phyloP scores from a whole-genome alignment of 257 asterid genomes.

The Scutellaria galericulata region DNA sequence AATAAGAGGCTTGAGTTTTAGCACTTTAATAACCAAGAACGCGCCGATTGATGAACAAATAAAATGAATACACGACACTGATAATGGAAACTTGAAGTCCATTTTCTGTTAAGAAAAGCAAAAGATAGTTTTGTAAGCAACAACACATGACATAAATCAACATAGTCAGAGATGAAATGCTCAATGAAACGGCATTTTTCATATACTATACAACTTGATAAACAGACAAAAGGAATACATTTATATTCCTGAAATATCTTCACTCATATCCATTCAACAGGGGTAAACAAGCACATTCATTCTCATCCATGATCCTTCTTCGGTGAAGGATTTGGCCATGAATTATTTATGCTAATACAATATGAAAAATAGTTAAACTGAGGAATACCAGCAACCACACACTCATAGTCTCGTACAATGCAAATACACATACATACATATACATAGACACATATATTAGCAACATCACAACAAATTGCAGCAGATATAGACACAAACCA shows the following conservation, averaged over 20 bases:
- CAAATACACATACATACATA: not conserved
- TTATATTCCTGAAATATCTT: constrained; percentile 16
- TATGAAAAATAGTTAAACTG: not conserved
- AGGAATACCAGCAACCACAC: not conserved
- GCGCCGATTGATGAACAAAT: constrained; percentile 72
- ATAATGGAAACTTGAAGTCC: constrained; percentile 70
- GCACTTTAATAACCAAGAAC: constrained; percentile 63
- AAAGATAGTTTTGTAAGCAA: constrained; percentile 19
- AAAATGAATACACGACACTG: constrained; percentile 73
- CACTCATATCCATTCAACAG: constrained; percentile 19
- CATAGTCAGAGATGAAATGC: not conserved
- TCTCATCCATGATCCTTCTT: constrained; percentile 14
- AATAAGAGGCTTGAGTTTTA: constrained; percentile 77
- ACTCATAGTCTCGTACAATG: not conserved
- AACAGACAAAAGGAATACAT: constrained; percentile 8
- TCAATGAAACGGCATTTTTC: not conserved
- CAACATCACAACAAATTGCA: not conserved
- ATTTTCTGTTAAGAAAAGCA: constrained; percentile 47
- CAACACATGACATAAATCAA: constrained; percentile 21
- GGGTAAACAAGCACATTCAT: not conserved
- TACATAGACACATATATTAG: not conserved
- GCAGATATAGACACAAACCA: not conserved
- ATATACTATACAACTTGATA: not conserved
- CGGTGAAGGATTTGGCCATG: not conserved
- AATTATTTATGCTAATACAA: not conserved